These are phyloP conservation scores for Microstroma glucosiphilum DNA, from an alignment of 1,284 basidiomycete species.

Conservation along the genomic window DNA sequence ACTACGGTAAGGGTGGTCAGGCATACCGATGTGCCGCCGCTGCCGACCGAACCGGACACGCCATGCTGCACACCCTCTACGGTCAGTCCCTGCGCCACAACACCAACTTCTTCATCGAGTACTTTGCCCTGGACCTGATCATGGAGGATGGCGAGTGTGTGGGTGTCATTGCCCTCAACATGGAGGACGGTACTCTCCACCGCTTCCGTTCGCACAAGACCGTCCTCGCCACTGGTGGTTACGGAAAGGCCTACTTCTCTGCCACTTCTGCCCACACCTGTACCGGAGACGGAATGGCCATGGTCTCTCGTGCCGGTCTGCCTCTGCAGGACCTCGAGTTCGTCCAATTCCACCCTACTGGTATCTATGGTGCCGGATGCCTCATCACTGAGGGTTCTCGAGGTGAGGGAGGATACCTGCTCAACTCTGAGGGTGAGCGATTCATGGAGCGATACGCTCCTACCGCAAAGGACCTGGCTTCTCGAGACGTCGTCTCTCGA, in stretches of 20 bases:
- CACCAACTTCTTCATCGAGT: conserved; percentile 99
- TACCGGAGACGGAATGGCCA: conserved; percentile 97
- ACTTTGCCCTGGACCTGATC: conserved; percentile 89
- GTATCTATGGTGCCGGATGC: conserved; percentile 98
- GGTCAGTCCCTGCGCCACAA: conserved; percentile 98
- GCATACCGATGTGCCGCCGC: conserved; percentile 98
- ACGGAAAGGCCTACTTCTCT: conserved; percentile 97
- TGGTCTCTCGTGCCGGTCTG: conserved; percentile 93
- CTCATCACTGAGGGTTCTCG: conserved; percentile 98
- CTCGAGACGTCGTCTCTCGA: conserved; percentile 97
- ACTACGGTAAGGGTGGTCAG: conserved; percentile 97
- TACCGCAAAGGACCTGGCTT: conserved; percentile 98
- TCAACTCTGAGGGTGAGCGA: conserved; percentile 98
- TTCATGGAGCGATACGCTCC: conserved; percentile 99
- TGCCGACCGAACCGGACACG: conserved; percentile 97
- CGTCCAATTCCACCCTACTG: conserved; percentile 99
- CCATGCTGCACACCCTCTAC: conserved; percentile 95
- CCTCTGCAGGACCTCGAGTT: conserved; percentile 97
- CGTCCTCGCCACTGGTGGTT: conserved; percentile 93
- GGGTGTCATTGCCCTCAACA: conserved; percentile 96
- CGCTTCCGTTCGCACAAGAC: conserved; percentile 98
- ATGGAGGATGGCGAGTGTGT: conserved; percentile 99
- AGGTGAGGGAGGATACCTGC: conserved; percentile 96
- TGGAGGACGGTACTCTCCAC: conserved; percentile 98
- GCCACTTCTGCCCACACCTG: conserved; percentile 99